phyloP scores from a whole-genome alignment of 805 yeast genomes.

The Cyberlindnera bimundalis region DNA sequence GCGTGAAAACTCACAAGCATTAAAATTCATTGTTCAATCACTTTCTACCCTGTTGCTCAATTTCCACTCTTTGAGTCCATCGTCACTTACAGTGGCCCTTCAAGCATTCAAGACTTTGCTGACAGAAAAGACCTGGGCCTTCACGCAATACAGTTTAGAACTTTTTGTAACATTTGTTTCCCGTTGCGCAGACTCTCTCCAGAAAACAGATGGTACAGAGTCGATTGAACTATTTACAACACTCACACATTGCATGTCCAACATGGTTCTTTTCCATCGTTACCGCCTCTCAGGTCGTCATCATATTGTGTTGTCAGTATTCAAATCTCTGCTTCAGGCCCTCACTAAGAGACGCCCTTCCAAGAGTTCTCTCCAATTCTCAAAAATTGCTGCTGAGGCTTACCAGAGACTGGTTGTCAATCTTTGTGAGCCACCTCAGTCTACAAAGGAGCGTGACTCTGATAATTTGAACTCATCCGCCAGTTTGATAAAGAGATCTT shows the following conservation, averaged over 20 bases:
- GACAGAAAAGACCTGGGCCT: constrained; percentile 50
- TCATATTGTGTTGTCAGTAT: constrained; percentile 53
- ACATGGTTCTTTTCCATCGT: constrained; percentile 64
- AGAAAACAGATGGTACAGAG: background rate
- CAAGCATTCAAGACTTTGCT: constrained; percentile 39
- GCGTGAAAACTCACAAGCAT: constrained; percentile 11
- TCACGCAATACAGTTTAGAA: constrained; percentile 68
- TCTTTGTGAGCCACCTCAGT: constrained; percentile 63
- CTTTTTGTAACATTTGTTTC: constrained; percentile 41
- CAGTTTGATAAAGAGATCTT: constrained; percentile 50
- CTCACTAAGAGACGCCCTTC: constrained; percentile 32
- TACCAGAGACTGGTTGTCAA: constrained; percentile 57
- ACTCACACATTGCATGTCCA: constrained; percentile 51
- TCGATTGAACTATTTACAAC: constrained; percentile 24
- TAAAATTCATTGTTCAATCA: constrained; percentile 13
- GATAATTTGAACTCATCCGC: constrained; percentile 50
- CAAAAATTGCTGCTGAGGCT: constrained; percentile 41
- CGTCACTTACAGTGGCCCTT: background rate
- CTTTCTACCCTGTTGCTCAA: constrained; percentile 14
- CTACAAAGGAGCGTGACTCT: constrained; percentile 30
- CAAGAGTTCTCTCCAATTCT: constrained; percentile 19
- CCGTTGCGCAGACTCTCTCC: constrained; percentile 20
- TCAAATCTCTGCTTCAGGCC: constrained; percentile 49
- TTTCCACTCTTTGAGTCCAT: constrained; percentile 2
- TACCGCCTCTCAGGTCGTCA: constrained; percentile 67